Evolutionary conservation across 441 rosid species (phyloP), one percentile per base, ranked within the genome.

Genomic region (Cnidoscolus chayamansa): DNA sequence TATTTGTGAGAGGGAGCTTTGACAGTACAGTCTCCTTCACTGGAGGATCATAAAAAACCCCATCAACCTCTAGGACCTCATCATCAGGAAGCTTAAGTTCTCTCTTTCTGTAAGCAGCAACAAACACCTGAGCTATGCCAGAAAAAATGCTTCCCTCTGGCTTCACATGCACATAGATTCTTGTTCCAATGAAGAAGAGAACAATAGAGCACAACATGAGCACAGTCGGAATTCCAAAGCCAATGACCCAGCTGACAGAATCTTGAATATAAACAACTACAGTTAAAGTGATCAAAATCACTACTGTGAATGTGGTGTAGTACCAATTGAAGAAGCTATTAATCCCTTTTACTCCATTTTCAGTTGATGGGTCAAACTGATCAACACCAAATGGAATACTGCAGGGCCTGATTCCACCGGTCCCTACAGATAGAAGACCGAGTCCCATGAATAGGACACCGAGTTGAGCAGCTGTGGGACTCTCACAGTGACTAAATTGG

Each of bases 351-450:
- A 56, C n/a, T 7, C 98, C 98, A 72, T 85, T 80, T 54, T 86
- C 89, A 0, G 94, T 93, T 49, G 86, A 77, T 12, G 81, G 81
- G 67, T 93, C 94, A 60, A 93, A 93, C 56, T 93, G 98, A 57
- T 93, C 98, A 1, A 91, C 86, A 8, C 97, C 90, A 66, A 93
- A 93, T 0, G 98, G 96, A 61, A 91, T 84, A 76, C 89, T 87
- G 72, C 97, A 88, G 0, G 98, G 93, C 15, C 97, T 78, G 60
- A 93, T 87, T 2, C 98, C 98, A 20, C 91, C 94, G 1, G 89
- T 67, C 66, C 98, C 97, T 0, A 89, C 25, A 0, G 96, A 77
- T 68, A 93, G 56, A 12, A 89, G 72, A 43, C 84, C 80, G 7
- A 93, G 82, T 0, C 89, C 94, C 16, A 62, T 57, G 43, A 84